These are phyloP conservation scores for Bacidia rubella DNA, from an alignment of 495 filamentous ascomycete genomes.

Conservation along the genomic window DNA sequence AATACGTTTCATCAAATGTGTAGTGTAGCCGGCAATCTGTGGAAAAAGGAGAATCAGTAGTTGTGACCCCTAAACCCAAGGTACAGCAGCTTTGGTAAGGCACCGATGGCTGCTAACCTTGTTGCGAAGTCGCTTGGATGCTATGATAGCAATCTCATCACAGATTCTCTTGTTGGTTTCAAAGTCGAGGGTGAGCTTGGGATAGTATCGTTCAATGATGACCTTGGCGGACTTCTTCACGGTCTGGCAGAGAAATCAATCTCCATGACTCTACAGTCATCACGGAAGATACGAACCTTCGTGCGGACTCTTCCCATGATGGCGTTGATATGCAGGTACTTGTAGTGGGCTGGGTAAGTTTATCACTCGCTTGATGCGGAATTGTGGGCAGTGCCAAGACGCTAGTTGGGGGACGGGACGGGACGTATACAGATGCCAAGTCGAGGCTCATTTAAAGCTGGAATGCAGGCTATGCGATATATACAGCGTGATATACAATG, in stretches of 20 bases:
- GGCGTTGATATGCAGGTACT: neutral
- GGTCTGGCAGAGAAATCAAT: constrained; percentile 40
- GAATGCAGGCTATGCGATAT: too few relatives aligned
- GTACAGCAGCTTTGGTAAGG: constrained; percentile 71
- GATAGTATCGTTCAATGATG: constrained; percentile 99
- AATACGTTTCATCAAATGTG: constrained; percentile 97
- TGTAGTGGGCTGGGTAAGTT: neutral
- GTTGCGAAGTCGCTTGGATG: constrained; percentile 94
- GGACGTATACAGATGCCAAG: too few relatives aligned
- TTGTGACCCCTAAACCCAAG: constrained; percentile 60
- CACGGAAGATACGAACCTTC: constrained; percentile 45
- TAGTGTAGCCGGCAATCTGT: constrained; percentile 97
- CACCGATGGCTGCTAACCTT: constrained; percentile 46
- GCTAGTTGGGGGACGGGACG: too few relatives aligned
- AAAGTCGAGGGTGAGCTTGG: constrained; percentile 96
- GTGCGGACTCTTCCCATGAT: constrained; percentile 93
- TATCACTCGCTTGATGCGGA: neutral
- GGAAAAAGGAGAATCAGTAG: neutral
- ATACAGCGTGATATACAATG: too few relatives aligned
- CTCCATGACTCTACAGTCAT: neutral
- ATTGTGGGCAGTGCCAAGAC: neutral
- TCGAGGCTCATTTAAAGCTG: too few relatives aligned
- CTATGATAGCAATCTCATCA: constrained; percentile 99
- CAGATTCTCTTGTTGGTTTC: constrained; percentile 99
- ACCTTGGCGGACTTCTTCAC: constrained; percentile 99